phyloP scores from a whole-genome alignment of 1,284 basidiomycete species.

The Marasmius tenuissimus region DNA sequence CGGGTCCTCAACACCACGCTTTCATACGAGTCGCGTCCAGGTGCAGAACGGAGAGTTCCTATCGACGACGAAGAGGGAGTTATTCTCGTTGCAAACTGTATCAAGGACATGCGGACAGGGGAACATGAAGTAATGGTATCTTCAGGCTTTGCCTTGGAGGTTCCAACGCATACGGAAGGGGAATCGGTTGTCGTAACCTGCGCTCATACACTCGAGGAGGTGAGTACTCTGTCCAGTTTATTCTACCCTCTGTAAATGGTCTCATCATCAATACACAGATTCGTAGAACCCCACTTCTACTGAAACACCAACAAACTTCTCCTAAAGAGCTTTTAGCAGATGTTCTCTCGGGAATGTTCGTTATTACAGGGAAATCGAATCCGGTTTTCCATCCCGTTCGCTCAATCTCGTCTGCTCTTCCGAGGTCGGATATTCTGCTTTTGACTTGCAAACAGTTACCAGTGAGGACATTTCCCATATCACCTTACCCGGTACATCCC shows the following conservation, averaged over 20 bases:
- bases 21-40: conserved; percentile 51
- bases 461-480: conserved; percentile 54
- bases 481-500: conserved; percentile 62
- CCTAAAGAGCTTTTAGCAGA: conserved; percentile 9
- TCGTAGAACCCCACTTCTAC: conserved; percentile 38
- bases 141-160: conserved; percentile 61
- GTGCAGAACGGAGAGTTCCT: conserved; percentile 29
- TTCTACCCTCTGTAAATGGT: not conserved
- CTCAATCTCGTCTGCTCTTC: conserved; percentile 55
- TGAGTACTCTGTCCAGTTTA: conserved; percentile 23
- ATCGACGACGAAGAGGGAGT: conserved; percentile 29
- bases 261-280: conserved; percentile 34
- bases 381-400: conserved; percentile 44
- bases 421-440: conserved; percentile 59
- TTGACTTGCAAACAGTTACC: conserved; percentile 35
- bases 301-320: conserved; percentile 16
- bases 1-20: conserved; percentile 43
- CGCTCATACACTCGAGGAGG: conserved; percentile 69
- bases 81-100: conserved; percentile 62
- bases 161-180: conserved; percentile 24
- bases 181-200: conserved; percentile 57
- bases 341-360: conserved; percentile 43
- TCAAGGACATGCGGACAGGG: conserved; percentile 26
- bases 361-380: conserved; percentile 29
- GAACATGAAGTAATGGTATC: conserved; percentile 54